These are phyloP conservation scores for Arthroderma uncinatum DNA, from an alignment of 2,329 filamentous ascomycete species.

Conservation along the genomic window DNA sequence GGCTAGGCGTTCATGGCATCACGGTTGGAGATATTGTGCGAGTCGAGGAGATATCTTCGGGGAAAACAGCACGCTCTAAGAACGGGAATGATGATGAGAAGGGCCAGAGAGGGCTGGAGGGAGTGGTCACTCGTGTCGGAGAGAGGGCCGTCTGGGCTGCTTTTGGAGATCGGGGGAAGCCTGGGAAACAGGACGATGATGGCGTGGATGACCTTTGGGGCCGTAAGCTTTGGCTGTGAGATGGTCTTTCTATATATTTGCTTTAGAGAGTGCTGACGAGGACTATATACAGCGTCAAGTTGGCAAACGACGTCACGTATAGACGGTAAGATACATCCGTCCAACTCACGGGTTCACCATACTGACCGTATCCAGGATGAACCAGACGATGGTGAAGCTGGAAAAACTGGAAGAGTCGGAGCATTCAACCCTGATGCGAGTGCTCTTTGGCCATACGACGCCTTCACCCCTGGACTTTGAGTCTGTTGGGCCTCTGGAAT, in stretches of 20 bases:
- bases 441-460: conserved; percentile 49
- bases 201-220: conserved; percentile 41
- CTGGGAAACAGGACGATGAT: conserved; percentile 32
- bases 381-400: conserved; percentile 51
- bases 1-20: conserved; percentile 37
- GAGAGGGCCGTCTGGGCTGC: conserved; percentile 36
- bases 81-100: conserved; percentile 24
- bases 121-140: conserved; percentile 37
- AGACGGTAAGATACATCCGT: conserved; percentile 38
- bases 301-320: conserved; percentile 56
- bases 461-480: conserved; percentile 42
- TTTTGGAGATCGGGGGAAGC: conserved; percentile 30
- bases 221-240: conserved; percentile 53
- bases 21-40: conserved; percentile 40
- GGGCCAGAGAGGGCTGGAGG: conserved; percentile 31
- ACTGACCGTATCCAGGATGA: conserved; percentile 39
- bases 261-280: conserved; percentile 8
- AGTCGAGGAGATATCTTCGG: conserved; percentile 28
- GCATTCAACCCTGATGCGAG: conserved; percentile 47
- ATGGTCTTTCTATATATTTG: conserved; percentile 17
- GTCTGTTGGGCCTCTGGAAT: conserved; percentile 38
- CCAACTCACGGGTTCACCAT: background rate
- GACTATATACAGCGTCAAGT: conserved; percentile 43
- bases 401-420: conserved; percentile 46
- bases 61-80: conserved; percentile 18